Evolutionary conservation across 176 grass and related monocot genomes (phyloP).

Genomic region (Cenchrus americanus): DNA sequence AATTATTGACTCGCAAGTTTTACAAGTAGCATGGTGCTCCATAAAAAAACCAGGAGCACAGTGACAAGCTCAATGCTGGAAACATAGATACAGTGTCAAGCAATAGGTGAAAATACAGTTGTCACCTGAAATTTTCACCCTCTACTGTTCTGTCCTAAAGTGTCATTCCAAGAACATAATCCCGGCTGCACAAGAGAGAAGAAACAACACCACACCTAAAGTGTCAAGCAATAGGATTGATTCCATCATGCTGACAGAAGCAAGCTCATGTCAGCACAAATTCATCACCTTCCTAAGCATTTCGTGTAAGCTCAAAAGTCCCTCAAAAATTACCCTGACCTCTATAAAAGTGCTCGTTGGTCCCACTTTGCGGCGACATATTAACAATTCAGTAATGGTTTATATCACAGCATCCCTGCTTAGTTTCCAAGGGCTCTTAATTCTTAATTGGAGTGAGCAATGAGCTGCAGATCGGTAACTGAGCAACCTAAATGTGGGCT

Average conservation of each 20-base stretch:
- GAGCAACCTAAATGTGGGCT: not conserved
- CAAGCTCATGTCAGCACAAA: not conserved
- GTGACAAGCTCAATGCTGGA: too few species aligned
- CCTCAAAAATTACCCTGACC: not conserved
- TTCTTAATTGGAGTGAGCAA: slow-evolving; percentile 7
- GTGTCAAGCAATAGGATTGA: too few species aligned
- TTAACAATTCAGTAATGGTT: not conserved
- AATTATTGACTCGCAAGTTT: too few species aligned
- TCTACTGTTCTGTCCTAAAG: too few species aligned
- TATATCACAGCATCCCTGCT: not conserved
- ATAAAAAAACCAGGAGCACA: too few species aligned
- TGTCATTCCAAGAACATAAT: too few species aligned
- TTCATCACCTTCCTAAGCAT: not conserved
- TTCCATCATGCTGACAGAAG: slow-evolving; percentile 14
- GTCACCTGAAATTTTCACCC: too few species aligned
- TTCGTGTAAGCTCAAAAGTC: not conserved
- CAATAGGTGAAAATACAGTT: too few species aligned
- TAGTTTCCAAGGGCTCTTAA: not conserved
- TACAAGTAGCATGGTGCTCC: too few species aligned
- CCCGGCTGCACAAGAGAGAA: too few species aligned
- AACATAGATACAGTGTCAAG: too few species aligned
- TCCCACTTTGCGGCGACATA: not conserved
- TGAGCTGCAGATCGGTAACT: not conserved
- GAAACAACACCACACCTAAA: too few species aligned
- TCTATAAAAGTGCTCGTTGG: not conserved